Evolutionary conservation across 176 grass and related monocot genomes (phyloP), one percentile per base, ranked within the genome.

Genomic region (Leersia perrieri): DNA sequence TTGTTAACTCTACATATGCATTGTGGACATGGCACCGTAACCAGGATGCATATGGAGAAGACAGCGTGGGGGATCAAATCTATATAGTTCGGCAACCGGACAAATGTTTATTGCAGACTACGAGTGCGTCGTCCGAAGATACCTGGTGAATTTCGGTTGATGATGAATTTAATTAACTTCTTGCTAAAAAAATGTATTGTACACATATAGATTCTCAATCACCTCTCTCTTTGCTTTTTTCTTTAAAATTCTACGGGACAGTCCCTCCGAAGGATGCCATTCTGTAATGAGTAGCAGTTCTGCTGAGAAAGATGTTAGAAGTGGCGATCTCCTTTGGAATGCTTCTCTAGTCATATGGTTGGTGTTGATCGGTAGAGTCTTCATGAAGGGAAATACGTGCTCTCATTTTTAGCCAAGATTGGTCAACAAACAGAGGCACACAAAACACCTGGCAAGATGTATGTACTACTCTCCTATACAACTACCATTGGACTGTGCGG

Each of bases 1-100:
- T 94, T 60, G 63, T 94, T 42, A 98, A 94, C 80, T 98, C 92
- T 33, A 94, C 95, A 66, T 90, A 92, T 74, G 95, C 92, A n/a
- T 76, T 98, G 39, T 98, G 95, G 95, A 92, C 92, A 45, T 98
- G 95, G 95, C 92, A 98, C 61, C 92, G 92, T 68, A 98, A 98
- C 83, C 95, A 94, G 78, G 88, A 98, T 47, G 18, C 80, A 8
- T 98, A 92, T 73, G 84, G 88, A 47, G 78, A 85, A 49, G 88
- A 82, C 23, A 80, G 73, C 2, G 75, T 79, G 25, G 92, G 95
- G 33, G 95, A 98, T 91, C 92, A 94, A 74, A 94, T 98, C 71
- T 98, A 98, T 40, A 87, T 98, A 55, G 92, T 94, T 11, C 85
- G 92, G 11, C 88, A 98, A 83, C 95, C 92, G 5, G 92, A 89